These are phyloP conservation scores for Vicia faba DNA, from an alignment of 306 rosid genomes.

Conservation along the genomic window DNA sequence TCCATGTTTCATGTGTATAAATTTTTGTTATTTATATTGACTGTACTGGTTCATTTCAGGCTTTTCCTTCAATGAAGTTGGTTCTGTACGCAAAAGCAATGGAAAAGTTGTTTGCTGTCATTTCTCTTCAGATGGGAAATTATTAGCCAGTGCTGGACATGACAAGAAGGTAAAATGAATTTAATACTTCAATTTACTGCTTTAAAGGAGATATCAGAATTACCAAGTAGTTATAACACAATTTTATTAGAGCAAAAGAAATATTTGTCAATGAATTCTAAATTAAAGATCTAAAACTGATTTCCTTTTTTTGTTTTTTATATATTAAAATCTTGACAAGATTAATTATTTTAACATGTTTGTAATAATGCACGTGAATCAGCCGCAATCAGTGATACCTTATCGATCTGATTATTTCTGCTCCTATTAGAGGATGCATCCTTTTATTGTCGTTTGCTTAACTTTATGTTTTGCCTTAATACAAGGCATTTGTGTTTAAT, in stretches of 20 bases:
- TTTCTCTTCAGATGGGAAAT: slow-evolving; percentile 95
- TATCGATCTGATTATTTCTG: slow-evolving; percentile 25
- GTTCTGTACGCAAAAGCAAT: slow-evolving; percentile 79
- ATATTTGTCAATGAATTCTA: slow-evolving; percentile 22
- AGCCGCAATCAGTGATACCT: too few relatives aligned
- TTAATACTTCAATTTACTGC: slow-evolving; percentile 23
- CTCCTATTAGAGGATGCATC: slow-evolving; percentile 13
- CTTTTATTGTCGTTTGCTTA: background rate
- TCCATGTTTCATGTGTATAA: background rate
- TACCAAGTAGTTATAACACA: slow-evolving; percentile 24
- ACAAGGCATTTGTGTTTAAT: slow-evolving; percentile 6
- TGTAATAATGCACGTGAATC: too few relatives aligned
- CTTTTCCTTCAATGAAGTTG: slow-evolving; percentile 75
- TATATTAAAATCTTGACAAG: too few relatives aligned
- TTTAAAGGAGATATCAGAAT: slow-evolving; percentile 10
- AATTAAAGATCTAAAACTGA: slow-evolving; percentile 17
- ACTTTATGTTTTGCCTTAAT: background rate
- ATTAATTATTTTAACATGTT: too few relatives aligned
- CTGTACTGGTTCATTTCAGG: slow-evolving; percentile 52
- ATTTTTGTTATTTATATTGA: slow-evolving; percentile 31
- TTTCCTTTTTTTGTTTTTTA: slow-evolving; percentile 8
- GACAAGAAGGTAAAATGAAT: slow-evolving; percentile 86
- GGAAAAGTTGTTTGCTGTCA: slow-evolving; percentile 90
- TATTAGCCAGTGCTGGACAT: slow-evolving; percentile 96
- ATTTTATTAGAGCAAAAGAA: slow-evolving; percentile 22